Evolutionary conservation across 2,329 filamentous ascomycete species (phyloP).

Genomic region (Gaeumannomyces sp.): DNA sequence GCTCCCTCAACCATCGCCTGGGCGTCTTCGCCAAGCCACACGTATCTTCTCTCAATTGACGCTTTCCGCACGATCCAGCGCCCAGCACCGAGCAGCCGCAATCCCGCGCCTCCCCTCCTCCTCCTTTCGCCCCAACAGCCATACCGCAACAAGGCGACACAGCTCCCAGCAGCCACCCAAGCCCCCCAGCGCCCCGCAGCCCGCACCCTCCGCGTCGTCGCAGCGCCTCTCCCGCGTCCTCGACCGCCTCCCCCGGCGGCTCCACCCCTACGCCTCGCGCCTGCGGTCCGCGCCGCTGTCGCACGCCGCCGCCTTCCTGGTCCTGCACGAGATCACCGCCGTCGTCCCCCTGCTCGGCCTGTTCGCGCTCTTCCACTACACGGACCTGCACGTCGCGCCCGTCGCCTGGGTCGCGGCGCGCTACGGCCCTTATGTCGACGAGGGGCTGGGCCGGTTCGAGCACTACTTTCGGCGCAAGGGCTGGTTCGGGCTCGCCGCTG

Average conservation of each 20-base stretch:
- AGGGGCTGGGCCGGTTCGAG: slow-evolving; percentile 69
- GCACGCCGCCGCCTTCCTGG: slow-evolving; percentile 77
- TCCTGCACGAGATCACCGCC: slow-evolving; percentile 89
- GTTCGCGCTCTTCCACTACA: slow-evolving; percentile 73
- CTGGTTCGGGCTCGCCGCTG: slow-evolving; percentile 61
- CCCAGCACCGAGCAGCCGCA: too few relatives aligned
- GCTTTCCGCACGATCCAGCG: too few relatives aligned
- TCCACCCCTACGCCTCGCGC: slow-evolving; percentile 62
- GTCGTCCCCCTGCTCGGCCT: slow-evolving; percentile 72
- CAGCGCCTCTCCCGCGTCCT: slow-evolving; percentile 39
- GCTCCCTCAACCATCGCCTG: too few relatives aligned
- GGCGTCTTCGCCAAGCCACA: too few relatives aligned
- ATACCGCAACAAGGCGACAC: too few relatives aligned
- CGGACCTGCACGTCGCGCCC: slow-evolving; percentile 53
- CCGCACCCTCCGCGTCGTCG: not conserved
- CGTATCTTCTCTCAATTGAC: too few relatives aligned
- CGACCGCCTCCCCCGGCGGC: slow-evolving; percentile 53
- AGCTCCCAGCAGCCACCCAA: too few relatives aligned
- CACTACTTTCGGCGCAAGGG: slow-evolving; percentile 71
- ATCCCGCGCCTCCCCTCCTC: too few relatives aligned
- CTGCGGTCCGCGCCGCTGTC: slow-evolving; percentile 73
- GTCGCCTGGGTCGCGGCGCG: slow-evolving; percentile 42
- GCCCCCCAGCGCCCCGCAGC: not conserved
- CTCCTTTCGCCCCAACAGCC: too few relatives aligned
- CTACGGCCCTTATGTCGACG: slow-evolving; percentile 45